phyloP scores from a whole-genome alignment of 2,329 filamentous ascomycete species.

The Fragosphaeria purpurea region DNA sequence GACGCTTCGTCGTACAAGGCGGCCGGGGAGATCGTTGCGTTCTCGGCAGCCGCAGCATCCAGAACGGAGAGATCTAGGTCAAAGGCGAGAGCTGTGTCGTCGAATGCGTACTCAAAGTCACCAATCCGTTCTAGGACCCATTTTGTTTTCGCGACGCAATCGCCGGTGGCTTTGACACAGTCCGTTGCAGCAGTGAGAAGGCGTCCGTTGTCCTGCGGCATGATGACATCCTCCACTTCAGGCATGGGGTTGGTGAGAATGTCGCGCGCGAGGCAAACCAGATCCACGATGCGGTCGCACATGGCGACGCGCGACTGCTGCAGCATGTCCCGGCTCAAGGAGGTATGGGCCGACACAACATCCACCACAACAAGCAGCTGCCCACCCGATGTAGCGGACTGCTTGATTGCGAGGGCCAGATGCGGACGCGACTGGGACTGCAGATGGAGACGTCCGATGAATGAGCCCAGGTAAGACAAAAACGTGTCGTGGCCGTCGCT shows the following conservation, averaged over 20 bases:
- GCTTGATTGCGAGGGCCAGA: slow-evolving; percentile 69
- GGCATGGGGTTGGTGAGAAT: slow-evolving; percentile 60
- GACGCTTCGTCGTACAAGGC: slow-evolving; percentile 16
- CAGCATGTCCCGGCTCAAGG: slow-evolving; percentile 55
- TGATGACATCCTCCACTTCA: slow-evolving; percentile 67
- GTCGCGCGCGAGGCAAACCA: slow-evolving; percentile 73
- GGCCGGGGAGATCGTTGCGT: slow-evolving; percentile 19
- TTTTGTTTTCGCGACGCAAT: slow-evolving; percentile 81
- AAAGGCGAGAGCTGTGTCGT: slow-evolving; percentile 37
- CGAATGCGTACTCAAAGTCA: slow-evolving; percentile 79
- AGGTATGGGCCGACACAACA: slow-evolving; percentile 69
- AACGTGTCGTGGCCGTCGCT: slow-evolving; percentile 77
- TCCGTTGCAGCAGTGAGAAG: slow-evolving; percentile 71
- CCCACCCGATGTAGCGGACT: slow-evolving; percentile 73
- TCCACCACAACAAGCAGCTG: slow-evolving; percentile 72
- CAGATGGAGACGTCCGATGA: slow-evolving; percentile 80
- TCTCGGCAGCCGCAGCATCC: slow-evolving; percentile 29
- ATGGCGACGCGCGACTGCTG: slow-evolving; percentile 62
- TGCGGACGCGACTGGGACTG: slow-evolving; percentile 87
- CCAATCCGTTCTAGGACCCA: slow-evolving; percentile 78
- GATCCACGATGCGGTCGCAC: slow-evolving; percentile 67
- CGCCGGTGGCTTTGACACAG: slow-evolving; percentile 82
- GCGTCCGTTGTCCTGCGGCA: slow-evolving; percentile 67
- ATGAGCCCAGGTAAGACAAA: slow-evolving; percentile 80
- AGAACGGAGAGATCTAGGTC: slow-evolving; percentile 50